A percentile compares a stretch with the other conserved stretches of the same genome.
Conservation (phyloP, 2,329 filamentous ascomycete species). For the Byssochlamys sp. region DNA sequence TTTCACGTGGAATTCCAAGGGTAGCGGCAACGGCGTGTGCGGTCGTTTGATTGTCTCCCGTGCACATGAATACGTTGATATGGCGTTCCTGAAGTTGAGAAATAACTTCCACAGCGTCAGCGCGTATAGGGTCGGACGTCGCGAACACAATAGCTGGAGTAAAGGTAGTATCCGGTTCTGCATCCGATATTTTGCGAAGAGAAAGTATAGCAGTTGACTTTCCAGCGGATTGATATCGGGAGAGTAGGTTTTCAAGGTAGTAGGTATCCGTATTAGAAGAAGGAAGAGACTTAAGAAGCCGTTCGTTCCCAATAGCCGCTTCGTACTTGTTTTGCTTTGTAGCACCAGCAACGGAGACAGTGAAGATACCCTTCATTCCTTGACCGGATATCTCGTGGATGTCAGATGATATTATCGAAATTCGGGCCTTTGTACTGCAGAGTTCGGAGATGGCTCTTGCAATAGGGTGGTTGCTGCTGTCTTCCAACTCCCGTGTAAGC, state of each 20-base stretch:
- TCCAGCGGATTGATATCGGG: constrained; percentile 31
- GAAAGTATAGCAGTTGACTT: constrained; percentile 39
- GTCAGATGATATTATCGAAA: constrained; percentile 22
- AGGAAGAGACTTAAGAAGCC: constrained; percentile 32
- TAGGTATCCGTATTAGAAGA: constrained; percentile 24
- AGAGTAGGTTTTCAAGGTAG: constrained; percentile 25
- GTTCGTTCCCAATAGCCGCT: constrained; percentile 50
- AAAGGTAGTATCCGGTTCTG: constrained; percentile 17
- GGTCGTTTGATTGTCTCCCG: constrained; percentile 80
- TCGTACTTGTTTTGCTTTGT: constrained; percentile 25
- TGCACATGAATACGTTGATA: constrained; percentile 81
- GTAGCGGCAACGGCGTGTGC: constrained; percentile 66
- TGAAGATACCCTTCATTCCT: constrained; percentile 47
- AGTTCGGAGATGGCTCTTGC: constrained; percentile 46
- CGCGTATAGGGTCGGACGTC: constrained; percentile 70
- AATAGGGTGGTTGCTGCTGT: constrained; percentile 52
- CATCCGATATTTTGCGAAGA: constrained; percentile 19
- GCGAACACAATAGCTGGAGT: constrained; percentile 58
- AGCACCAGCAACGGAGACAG: constrained; percentile 15
- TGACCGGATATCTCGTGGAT: constrained; percentile 49
- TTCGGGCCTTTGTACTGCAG: constrained; percentile 27
- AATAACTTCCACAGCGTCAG: constrained; percentile 59
- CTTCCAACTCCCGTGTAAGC: constrained; percentile 44
- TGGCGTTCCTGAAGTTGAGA: constrained; percentile 53
- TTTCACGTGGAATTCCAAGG: constrained; percentile 61